Conservation (phyloP, 2,329 filamentous ascomycete genomes). For the Aspergillus ruber region DNA sequence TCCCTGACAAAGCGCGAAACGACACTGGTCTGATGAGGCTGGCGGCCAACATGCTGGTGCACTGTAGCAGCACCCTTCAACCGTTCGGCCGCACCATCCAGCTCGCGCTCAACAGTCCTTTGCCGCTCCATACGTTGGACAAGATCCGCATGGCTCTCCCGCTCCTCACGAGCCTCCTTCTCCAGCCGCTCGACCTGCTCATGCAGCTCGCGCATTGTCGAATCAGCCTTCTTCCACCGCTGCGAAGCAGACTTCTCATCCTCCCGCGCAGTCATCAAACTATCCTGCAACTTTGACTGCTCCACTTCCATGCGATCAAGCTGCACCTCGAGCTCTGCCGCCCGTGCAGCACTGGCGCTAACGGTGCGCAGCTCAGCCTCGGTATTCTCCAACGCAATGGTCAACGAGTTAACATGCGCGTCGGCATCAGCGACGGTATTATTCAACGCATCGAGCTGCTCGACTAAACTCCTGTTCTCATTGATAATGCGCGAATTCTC, state of each 20-base stretch:
- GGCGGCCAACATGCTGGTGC: slow-evolving; percentile 56
- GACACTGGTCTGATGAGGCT: slow-evolving; percentile 58
- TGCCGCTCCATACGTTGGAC: slow-evolving; percentile 77
- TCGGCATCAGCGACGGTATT: slow-evolving; percentile 73
- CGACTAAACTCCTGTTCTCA: slow-evolving; percentile 73
- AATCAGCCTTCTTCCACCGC: slow-evolving; percentile 80
- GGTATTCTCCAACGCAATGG: slow-evolving; percentile 68
- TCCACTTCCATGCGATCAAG: slow-evolving; percentile 74
- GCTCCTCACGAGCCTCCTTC: slow-evolving; percentile 70
- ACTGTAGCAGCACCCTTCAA: slow-evolving; percentile 71
- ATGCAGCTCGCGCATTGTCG: slow-evolving; percentile 69
- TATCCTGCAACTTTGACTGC: slow-evolving; percentile 65
- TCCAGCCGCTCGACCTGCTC: slow-evolving; percentile 87
- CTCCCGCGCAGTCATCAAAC: slow-evolving; percentile 60
- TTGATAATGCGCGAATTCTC: slow-evolving; percentile 72
- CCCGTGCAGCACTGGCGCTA: slow-evolving; percentile 65
- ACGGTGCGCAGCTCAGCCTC: slow-evolving; percentile 71
- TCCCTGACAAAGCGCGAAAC: slow-evolving; percentile 97
- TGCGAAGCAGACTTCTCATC: slow-evolving; percentile 73
- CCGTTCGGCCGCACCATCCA: slow-evolving; percentile 70
- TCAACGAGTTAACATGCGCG: slow-evolving; percentile 67
- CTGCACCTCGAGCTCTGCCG: slow-evolving; percentile 73
- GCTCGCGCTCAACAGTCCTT: slow-evolving; percentile 71
- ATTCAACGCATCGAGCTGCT: slow-evolving; percentile 81
- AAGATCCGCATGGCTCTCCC: slow-evolving; percentile 73